These are phyloP conservation scores for Acanthamoeba lenticulata DNA, from an alignment of 208 protist genomes.

Conservation along the genomic window DNA sequence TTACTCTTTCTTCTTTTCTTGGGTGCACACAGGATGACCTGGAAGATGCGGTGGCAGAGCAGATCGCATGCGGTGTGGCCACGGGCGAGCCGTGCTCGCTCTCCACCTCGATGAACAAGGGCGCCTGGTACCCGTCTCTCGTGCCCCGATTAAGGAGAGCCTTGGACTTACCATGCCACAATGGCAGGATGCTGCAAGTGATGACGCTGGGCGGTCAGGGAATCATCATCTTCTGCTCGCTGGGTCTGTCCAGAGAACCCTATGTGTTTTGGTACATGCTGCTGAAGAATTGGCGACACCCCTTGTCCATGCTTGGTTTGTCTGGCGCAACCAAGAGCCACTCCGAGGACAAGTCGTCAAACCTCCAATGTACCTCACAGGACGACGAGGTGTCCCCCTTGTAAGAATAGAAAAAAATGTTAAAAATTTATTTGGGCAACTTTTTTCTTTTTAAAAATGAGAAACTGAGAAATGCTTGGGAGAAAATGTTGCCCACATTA, in stretches of 20 bases:
- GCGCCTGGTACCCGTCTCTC: background rate
- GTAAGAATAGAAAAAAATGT: too few relatives aligned
- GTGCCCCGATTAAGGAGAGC: too few relatives aligned
- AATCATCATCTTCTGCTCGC: constrained; percentile 48
- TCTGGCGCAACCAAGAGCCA: background rate
- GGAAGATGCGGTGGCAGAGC: background rate
- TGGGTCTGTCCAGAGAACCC: constrained; percentile 42
- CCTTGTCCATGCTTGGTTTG: constrained; percentile 1
- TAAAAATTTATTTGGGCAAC: too few relatives aligned
- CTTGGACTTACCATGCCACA: background rate
- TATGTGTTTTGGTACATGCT: constrained; percentile 9
- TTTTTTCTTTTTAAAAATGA: too few relatives aligned
- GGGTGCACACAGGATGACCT: background rate
- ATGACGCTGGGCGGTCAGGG: constrained; percentile 47
- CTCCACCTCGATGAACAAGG: background rate
- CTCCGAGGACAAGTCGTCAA: too few relatives aligned
- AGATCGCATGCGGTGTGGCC: background rate
- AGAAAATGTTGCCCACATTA: too few relatives aligned
- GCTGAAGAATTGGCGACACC: constrained; percentile 50
- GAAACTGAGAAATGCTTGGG: too few relatives aligned
- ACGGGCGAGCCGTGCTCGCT: background rate
- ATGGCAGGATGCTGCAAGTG: background rate
- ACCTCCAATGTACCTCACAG: too few relatives aligned
- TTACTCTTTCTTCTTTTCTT: too few relatives aligned
- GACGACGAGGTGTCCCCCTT: too few relatives aligned